These are phyloP conservation scores for Serpula lacrymans DNA, from an alignment of 768 basidiomycete genomes.

Conservation along the genomic window DNA sequence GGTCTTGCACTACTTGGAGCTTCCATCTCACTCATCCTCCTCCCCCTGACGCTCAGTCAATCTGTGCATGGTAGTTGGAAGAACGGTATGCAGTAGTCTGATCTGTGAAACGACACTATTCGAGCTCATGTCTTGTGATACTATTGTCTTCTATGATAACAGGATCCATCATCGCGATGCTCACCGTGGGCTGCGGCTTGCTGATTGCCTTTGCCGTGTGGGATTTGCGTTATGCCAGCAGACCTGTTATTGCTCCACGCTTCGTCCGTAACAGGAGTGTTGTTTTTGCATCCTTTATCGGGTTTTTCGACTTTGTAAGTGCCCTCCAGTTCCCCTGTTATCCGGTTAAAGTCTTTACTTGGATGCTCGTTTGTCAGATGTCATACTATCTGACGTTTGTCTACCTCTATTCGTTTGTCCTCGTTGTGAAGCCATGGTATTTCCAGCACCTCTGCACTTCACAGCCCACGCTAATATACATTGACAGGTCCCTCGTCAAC, in stretches of 20 bases:
- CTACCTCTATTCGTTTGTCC: constrained; percentile 69
- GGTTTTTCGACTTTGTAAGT: constrained; percentile 60
- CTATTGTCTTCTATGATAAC: background rate
- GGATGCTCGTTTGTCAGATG: constrained; percentile 31
- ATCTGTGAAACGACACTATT: too few relatives aligned
- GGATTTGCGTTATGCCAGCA: constrained; percentile 48
- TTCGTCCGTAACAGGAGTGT: constrained; percentile 60
- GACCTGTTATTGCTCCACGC: constrained; percentile 58
- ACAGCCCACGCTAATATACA: constrained; percentile 13
- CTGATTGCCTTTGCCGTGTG: constrained; percentile 43
- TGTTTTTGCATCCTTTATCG: constrained; percentile 55
- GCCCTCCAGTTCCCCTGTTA: background rate
- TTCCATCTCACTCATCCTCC: constrained; percentile 47
- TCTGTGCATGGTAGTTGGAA: constrained; percentile 40
- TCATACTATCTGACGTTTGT: constrained; percentile 69
- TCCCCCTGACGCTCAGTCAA: constrained; percentile 50
- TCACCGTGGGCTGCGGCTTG: constrained; percentile 43
- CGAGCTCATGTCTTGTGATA: background rate
- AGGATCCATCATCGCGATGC: constrained; percentile 52
- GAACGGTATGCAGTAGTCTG: constrained; percentile 37
- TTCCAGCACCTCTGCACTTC: background rate
- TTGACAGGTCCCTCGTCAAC: constrained; percentile 48
- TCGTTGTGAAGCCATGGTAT: constrained; percentile 49
- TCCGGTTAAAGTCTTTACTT: constrained; percentile 1
- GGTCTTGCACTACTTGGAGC: constrained; percentile 51